Conservation (phyloP, 192 early-diverging fungal genomes). For the Backusella circina region DNA sequence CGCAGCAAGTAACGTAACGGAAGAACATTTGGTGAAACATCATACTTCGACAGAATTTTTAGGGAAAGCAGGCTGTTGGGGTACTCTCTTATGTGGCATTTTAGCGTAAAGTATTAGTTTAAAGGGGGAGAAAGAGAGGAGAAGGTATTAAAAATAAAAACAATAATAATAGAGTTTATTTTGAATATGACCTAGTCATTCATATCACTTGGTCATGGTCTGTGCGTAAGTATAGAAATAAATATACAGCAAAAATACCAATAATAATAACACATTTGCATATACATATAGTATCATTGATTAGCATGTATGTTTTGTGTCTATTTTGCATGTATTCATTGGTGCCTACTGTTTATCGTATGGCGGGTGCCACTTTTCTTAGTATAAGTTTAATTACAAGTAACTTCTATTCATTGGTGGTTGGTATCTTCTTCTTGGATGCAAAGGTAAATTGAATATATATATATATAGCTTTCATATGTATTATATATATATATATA, state of each 20-base stretch:
- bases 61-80: constrained; percentile 11
- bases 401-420: constrained; percentile 29
- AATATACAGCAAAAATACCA: neutral
- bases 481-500: no score
- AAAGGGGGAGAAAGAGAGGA: neutral
- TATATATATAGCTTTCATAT: neutral
- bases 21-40: constrained; percentile 26
- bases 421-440: constrained; percentile 21
- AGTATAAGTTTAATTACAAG: constrained; percentile 30
- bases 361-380: constrained; percentile 22
- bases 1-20: constrained; percentile 25
- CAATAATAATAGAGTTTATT: constrained; percentile 6
- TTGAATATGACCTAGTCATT: constrained; percentile 12
- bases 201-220: constrained; percentile 13
- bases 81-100: constrained; percentile 17
- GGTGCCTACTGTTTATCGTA: constrained; percentile 20
- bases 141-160: neutral
- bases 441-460: constrained; percentile 11
- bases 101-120: constrained; percentile 19
- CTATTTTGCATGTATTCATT: constrained; percentile 25
- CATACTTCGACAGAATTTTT: constrained; percentile 17
- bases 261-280: neutral
- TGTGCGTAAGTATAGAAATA: constrained; percentile 7
- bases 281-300: neutral
- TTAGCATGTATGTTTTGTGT: constrained; percentile 20